These are phyloP conservation scores for Eremothecium gossypii DNA, from an alignment of 1,139 yeast species.

Conservation along the genomic window DNA sequence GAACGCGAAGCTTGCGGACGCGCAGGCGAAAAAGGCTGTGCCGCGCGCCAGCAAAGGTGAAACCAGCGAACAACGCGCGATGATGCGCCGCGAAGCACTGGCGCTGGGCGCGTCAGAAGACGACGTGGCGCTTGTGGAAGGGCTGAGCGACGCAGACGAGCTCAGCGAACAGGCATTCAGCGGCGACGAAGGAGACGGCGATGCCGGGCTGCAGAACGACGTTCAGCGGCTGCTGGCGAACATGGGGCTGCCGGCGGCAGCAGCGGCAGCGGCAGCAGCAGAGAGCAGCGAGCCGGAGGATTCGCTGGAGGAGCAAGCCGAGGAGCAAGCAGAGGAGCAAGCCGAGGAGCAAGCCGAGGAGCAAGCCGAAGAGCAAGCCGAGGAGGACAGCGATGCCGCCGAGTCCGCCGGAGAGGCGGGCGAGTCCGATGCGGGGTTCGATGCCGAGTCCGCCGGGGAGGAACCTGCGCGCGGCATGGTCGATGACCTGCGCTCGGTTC, in stretches of 20 bases:
- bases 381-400: slow-evolving; percentile 12
- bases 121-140: slow-evolving; percentile 48
- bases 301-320: slow-evolving; percentile 15
- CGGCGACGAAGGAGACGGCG: slow-evolving; percentile 35
- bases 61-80: slow-evolving; percentile 29
- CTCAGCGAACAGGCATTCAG: slow-evolving; percentile 57
- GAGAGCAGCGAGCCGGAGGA: slow-evolving; percentile 22
- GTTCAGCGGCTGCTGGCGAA: slow-evolving; percentile 56
- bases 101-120: slow-evolving; percentile 67
- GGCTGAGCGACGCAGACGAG: slow-evolving; percentile 47
- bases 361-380: slow-evolving; percentile 15
- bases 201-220: slow-evolving; percentile 46
- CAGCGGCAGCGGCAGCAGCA: slow-evolving; percentile 24
- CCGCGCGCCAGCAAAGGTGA: slow-evolving; percentile 18
- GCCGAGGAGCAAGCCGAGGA: slow-evolving; percentile 20
- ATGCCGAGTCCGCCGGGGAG: slow-evolving; percentile 23
- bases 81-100: slow-evolving; percentile 59
- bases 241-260: slow-evolving; percentile 47
- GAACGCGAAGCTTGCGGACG: slow-evolving; percentile 29
- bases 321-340: slow-evolving; percentile 15
- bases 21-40: slow-evolving; percentile 22
- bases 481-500: slow-evolving; percentile 45
- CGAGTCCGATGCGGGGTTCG: slow-evolving; percentile 9
- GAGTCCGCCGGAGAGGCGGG: slow-evolving; percentile 14
- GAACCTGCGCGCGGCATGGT: slow-evolving; percentile 35